Evolutionary conservation across 352 stramenopile genomes (phyloP).

Genomic region (Globisporangium canariense): DNA sequence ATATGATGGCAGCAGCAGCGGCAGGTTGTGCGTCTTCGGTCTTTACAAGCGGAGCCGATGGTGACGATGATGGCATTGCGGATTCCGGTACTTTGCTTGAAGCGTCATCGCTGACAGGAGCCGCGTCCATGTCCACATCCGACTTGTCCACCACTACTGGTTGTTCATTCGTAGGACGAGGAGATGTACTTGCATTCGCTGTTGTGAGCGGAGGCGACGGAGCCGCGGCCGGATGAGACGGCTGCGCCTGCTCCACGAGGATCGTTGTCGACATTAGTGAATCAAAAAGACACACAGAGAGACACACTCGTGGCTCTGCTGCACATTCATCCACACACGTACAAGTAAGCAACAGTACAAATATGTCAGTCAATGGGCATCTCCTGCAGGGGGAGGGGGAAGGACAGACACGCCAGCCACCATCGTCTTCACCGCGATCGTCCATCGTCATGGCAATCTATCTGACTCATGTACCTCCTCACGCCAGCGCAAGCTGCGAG

Average conservation of each 20-base stretch:
- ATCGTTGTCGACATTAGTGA: constrained; percentile 11
- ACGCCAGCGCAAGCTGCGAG: neutral
- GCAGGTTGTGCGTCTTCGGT: constrained; percentile 6
- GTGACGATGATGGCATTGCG: neutral
- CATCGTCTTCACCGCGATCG: neutral
- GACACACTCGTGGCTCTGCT: neutral
- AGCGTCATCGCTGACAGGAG: neutral
- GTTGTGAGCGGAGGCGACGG: neutral
- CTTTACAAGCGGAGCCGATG: neutral
- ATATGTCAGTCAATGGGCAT: neutral
- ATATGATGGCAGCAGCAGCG: neutral
- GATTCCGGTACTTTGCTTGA: constrained; percentile 4
- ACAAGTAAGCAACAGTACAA: neutral
- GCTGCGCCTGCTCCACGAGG: constrained; percentile 9
- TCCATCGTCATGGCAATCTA: neutral
- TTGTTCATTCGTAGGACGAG: neutral
- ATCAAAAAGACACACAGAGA: neutral
- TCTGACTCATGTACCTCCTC: constrained; percentile 4
- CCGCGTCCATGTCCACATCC: constrained; percentile 10
- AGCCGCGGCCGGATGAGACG: neutral
- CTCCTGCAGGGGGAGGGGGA: neutral
- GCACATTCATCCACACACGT: neutral
- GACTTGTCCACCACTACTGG: neutral
- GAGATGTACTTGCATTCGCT: neutral
- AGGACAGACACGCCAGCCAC: neutral